Percentiles rank a stretch among this genome's conserved stretches.
phyloP scores from a whole-genome alignment of 225 moss, liverwort and hornwort species.

The Polytrichum commune region DNA sequence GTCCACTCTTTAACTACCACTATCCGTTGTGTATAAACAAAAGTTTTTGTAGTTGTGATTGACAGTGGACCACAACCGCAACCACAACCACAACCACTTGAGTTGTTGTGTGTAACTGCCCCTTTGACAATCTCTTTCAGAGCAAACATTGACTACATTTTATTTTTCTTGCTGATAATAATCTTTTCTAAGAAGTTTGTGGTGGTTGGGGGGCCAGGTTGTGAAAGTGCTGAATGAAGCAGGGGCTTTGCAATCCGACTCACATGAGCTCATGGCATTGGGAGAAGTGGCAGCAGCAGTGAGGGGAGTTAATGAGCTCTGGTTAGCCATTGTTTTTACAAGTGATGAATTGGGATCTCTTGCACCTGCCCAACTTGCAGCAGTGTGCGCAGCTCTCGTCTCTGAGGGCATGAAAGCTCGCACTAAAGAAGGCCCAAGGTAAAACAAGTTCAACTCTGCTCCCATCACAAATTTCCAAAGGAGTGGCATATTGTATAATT shows the following conservation, averaged over 20 bases:
- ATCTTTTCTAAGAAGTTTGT: not conserved
- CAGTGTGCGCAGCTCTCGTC: conserved; percentile 86
- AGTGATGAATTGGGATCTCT: conserved; percentile 53
- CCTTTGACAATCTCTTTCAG: too few relatives aligned
- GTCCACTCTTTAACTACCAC: too few relatives aligned
- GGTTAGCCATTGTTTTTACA: conserved; percentile 81
- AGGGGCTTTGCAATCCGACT: conserved; percentile 66
- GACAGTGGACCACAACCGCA: too few relatives aligned
- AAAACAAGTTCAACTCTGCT: not conserved
- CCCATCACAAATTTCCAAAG: too few relatives aligned
- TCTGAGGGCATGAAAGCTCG: conserved; percentile 89
- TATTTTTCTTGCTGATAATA: too few relatives aligned
- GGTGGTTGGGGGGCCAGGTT: conserved; percentile 34
- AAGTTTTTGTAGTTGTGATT: too few relatives aligned
- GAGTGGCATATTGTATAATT: too few relatives aligned
- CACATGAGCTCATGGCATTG: conserved; percentile 62
- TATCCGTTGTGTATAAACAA: too few relatives aligned
- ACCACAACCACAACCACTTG: too few relatives aligned
- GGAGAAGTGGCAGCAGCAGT: conserved; percentile 84
- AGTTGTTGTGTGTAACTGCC: too few relatives aligned
- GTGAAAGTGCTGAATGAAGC: conserved; percentile 78
- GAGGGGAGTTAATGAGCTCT: conserved; percentile 87
- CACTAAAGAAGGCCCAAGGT: conserved; percentile 59
- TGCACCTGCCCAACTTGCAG: conserved; percentile 81
- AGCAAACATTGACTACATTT: too few relatives aligned